phyloP scores from a whole-genome alignment of 495 filamentous ascomycete genomes.

The Penicillium macrosclerotiorum region DNA sequence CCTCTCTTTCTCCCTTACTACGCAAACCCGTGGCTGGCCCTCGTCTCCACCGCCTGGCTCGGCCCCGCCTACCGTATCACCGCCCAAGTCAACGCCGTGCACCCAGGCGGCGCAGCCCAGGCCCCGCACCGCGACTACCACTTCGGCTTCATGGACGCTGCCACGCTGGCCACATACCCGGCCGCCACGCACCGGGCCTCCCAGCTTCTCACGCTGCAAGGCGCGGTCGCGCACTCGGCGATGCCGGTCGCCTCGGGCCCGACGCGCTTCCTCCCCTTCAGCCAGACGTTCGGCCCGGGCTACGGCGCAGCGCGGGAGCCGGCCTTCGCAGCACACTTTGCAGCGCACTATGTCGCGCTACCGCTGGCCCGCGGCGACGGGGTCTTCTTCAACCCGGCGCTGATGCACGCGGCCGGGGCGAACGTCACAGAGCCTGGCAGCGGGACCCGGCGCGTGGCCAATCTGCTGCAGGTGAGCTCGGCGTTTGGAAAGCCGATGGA shows the following conservation, averaged over 20 bases:
- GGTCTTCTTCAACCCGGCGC: conserved; percentile 55
- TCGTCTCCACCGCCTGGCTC: conserved; percentile 48
- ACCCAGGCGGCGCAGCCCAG: conserved; percentile 51
- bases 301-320: conserved; percentile 49
- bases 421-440: conserved; percentile 35
- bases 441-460: conserved; percentile 47
- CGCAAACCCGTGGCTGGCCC: conserved; percentile 49
- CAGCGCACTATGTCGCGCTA: conserved; percentile 42
- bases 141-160: conserved; percentile 50
- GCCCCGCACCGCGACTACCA: conserved; percentile 57
- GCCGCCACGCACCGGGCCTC: conserved; percentile 40
- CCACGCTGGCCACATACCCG: conserved; percentile 37
- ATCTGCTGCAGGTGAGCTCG: conserved; percentile 53
- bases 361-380: conserved; percentile 50
- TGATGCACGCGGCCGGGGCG: conserved; percentile 56
- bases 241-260: conserved; percentile 55
- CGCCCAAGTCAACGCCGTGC: conserved; percentile 56
- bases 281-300: conserved; percentile 49
- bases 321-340: conserved; percentile 49
- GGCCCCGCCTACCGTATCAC: conserved; percentile 53
- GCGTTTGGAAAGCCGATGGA: conserved; percentile 62
- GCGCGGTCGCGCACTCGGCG: conserved; percentile 54
- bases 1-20: conserved; percentile 52
- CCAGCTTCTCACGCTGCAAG: conserved; percentile 54
- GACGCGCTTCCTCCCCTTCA: conserved; percentile 53